Percentiles rank a stretch among this genome's conserved stretches.
Evolutionary conservation across 1,284 basidiomycete species (phyloP).

Genomic region (Apiotrichum domesticum): DNA sequence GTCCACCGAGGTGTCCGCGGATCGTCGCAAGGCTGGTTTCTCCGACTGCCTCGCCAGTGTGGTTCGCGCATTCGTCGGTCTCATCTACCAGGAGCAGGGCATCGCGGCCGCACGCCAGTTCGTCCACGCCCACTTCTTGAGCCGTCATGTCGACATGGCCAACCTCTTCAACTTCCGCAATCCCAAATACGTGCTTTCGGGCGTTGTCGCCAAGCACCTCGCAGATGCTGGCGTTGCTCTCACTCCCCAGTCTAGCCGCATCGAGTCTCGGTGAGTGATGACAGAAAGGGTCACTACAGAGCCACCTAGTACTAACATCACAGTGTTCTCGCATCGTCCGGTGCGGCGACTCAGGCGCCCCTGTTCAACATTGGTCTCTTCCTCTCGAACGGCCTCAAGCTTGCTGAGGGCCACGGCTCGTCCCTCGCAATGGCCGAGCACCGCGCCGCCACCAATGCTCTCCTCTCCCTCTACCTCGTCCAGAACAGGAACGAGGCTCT

Average conservation of each 20-base stretch:
- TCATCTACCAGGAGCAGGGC: slow-evolving; percentile 55
- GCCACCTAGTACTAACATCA: not conserved
- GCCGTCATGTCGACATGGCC: slow-evolving; percentile 71
- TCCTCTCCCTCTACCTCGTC: slow-evolving; percentile 39
- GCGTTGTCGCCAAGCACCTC: slow-evolving; percentile 66
- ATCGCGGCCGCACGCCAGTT: slow-evolving; percentile 77
- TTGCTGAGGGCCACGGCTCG: slow-evolving; percentile 92
- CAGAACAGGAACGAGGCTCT: slow-evolving; percentile 4
- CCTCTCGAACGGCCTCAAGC: slow-evolving; percentile 70
- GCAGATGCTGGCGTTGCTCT: slow-evolving; percentile 50
- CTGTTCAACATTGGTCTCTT: slow-evolving; percentile 91
- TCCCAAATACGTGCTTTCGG: slow-evolving; percentile 70
- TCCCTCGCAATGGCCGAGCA: slow-evolving; percentile 93
- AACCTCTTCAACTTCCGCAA: slow-evolving; percentile 82
- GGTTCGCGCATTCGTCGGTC: slow-evolving; percentile 51
- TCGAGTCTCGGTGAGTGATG: slow-evolving; percentile 54
- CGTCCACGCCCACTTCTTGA: slow-evolving; percentile 76
- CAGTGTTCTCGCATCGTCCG: slow-evolving; percentile 85
- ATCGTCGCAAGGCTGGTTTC: slow-evolving; percentile 15
- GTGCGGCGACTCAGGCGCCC: slow-evolving; percentile 78
- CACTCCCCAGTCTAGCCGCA: slow-evolving; percentile 52
- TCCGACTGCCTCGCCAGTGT: slow-evolving; percentile 42
- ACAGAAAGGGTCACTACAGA: not conserved
- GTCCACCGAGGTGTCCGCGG: slow-evolving; percentile 7
- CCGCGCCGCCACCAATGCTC: slow-evolving; percentile 56